Conservation (phyloP, 495 filamentous ascomycete species). For the Penicillium pulvis region DNA sequence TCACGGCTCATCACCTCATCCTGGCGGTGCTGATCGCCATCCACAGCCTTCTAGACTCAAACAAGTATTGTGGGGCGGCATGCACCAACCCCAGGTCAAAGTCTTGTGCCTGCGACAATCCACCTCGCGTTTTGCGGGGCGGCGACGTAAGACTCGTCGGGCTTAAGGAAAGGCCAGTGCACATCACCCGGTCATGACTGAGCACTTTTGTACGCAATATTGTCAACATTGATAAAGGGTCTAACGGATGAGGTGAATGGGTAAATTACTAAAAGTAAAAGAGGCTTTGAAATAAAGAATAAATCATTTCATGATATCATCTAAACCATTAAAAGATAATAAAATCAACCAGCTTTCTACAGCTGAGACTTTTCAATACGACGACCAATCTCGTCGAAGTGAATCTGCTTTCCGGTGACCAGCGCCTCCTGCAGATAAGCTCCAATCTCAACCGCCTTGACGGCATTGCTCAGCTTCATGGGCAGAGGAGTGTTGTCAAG, state of each 20-base stretch:
- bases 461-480: constrained; percentile 53
- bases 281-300: no score
- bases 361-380: constrained; percentile 40
- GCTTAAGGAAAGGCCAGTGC: neutral
- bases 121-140: constrained; percentile 3
- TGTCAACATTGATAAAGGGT: no score
- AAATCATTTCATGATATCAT: no score
- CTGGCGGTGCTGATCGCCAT: neutral
- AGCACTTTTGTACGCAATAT: no score
- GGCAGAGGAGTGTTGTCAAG: constrained; percentile 55
- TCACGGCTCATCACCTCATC: neutral
- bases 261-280: no score
- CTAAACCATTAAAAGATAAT: neutral
- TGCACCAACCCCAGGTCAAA: constrained; percentile 9
- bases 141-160: constrained; percentile 5
- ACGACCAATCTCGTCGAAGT: constrained; percentile 49
- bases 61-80: constrained; percentile 8
- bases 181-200: neutral
- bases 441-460: constrained; percentile 60
- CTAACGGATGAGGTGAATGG: no score
- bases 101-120: neutral
- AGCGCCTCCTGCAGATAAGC: constrained; percentile 59
- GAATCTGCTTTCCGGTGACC: constrained; percentile 56
- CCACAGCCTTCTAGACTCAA: constrained; percentile 1
- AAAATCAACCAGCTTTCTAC: constrained; percentile 8